These are phyloP conservation scores for Novymonas esmeraldas DNA, from an alignment of 208 protist genomes.

Conservation along the genomic window DNA sequence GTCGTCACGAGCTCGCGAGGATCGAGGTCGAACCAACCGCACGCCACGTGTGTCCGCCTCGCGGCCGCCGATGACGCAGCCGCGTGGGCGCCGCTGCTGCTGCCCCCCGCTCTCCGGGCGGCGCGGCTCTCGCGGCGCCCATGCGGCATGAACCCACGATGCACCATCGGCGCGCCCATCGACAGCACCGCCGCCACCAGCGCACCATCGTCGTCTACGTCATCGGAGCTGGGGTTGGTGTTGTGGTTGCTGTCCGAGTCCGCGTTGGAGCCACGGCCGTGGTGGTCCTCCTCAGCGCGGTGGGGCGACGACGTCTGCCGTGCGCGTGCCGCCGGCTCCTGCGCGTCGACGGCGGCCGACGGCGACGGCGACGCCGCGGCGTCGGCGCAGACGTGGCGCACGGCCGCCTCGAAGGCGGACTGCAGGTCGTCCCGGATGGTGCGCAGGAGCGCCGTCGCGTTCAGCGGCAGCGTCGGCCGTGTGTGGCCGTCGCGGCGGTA, in stretches of 20 bases:
- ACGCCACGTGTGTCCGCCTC: not conserved
- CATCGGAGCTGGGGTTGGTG: too few relatives aligned
- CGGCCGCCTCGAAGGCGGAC: conserved; percentile 21
- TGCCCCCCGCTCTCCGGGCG: not conserved
- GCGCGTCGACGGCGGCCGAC: not conserved
- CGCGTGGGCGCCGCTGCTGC: not conserved
- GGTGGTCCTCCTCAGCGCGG: too few relatives aligned
- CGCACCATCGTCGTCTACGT: too few relatives aligned
- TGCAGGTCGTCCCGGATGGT: conserved; percentile 14
- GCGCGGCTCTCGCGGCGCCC: not conserved
- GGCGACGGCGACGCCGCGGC: too few relatives aligned
- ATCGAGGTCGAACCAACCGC: conserved; percentile 16
- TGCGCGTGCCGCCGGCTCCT: not conserved
- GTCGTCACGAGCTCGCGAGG: conserved; percentile 14
- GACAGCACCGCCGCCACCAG: too few relatives aligned
- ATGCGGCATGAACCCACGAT: not conserved
- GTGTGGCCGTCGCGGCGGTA: conserved; percentile 26
- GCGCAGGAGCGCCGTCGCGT: conserved; percentile 16
- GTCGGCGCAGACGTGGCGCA: conserved; percentile 16
- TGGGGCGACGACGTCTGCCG: too few relatives aligned
- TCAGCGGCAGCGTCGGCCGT: conserved; percentile 25
- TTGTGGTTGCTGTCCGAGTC: too few relatives aligned
- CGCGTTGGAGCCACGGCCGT: too few relatives aligned
- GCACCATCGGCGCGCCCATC: not conserved
- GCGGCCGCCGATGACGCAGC: not conserved